Evolutionary conservation across 768 basidiomycete species (phyloP).

Genomic region (Suillus subalutaceus): DNA sequence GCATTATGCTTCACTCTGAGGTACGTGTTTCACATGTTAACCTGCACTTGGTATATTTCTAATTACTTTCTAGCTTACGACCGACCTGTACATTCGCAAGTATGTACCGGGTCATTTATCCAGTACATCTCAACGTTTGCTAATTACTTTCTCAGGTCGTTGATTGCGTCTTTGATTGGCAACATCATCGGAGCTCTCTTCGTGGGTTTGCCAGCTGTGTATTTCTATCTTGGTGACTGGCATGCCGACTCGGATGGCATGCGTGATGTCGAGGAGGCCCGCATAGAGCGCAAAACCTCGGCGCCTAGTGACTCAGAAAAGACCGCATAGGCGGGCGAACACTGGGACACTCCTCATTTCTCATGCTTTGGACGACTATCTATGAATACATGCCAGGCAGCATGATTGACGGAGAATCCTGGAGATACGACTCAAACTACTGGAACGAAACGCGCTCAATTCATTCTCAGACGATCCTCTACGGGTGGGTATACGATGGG

Average conservation of each 20-base stretch:
- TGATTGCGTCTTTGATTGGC: conserved; percentile 67
- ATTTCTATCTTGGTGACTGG: conserved; percentile 64
- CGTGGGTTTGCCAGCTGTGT: conserved; percentile 64
- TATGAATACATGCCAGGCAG: not conserved
- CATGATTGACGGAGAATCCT: not conserved
- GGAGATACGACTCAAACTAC: not conserved
- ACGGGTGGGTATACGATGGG: not conserved
- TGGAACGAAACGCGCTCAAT: not conserved
- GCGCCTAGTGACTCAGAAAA: conserved; percentile 10
- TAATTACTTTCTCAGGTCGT: conserved; percentile 41
- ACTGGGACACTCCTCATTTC: not conserved
- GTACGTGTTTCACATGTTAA: conserved; percentile 40
- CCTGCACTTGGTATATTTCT: conserved; percentile 39
- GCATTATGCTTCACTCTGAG: conserved; percentile 70
- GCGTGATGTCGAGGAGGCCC: conserved; percentile 41
- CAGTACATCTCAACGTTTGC: not conserved
- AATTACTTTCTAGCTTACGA: conserved; percentile 9
- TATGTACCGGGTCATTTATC: conserved; percentile 31
- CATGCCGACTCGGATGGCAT: conserved; percentile 35
- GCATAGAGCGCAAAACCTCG: conserved; percentile 16
- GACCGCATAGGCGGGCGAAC: conserved; percentile 3
- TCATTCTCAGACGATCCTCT: not conserved
- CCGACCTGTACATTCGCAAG: conserved; percentile 67
- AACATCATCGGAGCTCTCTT: conserved; percentile 68
- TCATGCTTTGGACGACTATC: not conserved